These are phyloP conservation scores for Candida schatavii DNA, from an alignment of 805 yeast species.

Conservation along the genomic window DNA sequence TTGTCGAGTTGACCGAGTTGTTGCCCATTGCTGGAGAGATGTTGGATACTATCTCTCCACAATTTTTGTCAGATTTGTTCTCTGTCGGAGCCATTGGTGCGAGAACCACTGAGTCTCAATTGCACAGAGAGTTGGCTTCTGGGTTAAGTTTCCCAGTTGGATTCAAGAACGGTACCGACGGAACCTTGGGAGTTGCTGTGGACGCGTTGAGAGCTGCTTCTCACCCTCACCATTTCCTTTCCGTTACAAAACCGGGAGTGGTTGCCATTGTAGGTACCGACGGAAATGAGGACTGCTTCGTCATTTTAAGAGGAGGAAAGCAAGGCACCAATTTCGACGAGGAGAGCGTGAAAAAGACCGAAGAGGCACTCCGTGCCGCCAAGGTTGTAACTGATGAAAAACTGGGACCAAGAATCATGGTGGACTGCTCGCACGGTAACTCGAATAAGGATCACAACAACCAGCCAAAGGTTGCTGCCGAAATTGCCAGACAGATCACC, in stretches of 20 bases:
- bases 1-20: conserved; percentile 74
- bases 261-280: conserved; percentile 95
- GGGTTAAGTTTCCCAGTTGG: conserved; percentile 98
- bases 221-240: conserved; percentile 89
- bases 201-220: conserved; percentile 93
- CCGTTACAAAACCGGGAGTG: conserved; percentile 94
- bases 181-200: conserved; percentile 87
- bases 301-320: conserved; percentile 95
- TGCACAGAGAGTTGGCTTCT: conserved; percentile 95
- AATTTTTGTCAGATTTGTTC: conserved; percentile 87
- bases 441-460: conserved; percentile 86
- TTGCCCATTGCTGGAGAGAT: conserved; percentile 96
- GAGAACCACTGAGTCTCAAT: conserved; percentile 96
- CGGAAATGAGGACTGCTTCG: conserved; percentile 88
- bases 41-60: conserved; percentile 97
- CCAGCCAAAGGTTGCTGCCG: conserved; percentile 85
- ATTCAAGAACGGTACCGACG: conserved; percentile 97
- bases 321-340: conserved; percentile 87
- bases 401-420: conserved; percentile 72
- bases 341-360: conserved; percentile 64
- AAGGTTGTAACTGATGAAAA: conserved; percentile 46
- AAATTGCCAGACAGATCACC: conserved; percentile 73
- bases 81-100: conserved; percentile 99
- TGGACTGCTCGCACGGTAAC: conserved; percentile 97
- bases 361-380: conserved; percentile 53